Percentiles rank a stretch among this genome's conserved stretches.
phyloP scores from a whole-genome alignment of 306 rosid genomes.

The Chamaecrista fasciculata region DNA sequence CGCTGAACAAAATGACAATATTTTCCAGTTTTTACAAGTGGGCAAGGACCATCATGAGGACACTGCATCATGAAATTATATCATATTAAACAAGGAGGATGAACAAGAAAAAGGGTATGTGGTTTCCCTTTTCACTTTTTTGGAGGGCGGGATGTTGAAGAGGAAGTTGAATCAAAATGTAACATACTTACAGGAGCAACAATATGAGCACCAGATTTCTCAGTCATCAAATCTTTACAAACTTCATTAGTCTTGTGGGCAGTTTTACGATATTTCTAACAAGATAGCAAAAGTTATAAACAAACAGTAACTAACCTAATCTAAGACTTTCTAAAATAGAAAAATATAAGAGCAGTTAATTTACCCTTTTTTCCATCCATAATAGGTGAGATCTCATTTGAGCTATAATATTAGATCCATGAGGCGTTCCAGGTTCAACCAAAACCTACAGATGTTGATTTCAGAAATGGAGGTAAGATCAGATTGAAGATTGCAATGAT shows the following conservation, averaged over 20 bases:
- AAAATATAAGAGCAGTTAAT: neutral
- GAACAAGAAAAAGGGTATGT: neutral
- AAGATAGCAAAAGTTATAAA: constrained; percentile 17
- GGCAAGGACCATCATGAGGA: constrained; percentile 91
- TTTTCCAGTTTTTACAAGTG: constrained; percentile 75
- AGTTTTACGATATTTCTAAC: constrained; percentile 64
- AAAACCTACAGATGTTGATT: constrained; percentile 58
- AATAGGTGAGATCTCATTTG: constrained; percentile 92
- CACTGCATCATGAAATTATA: constrained; percentile 55
- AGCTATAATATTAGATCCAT: constrained; percentile 83
- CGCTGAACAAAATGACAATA: constrained; percentile 95
- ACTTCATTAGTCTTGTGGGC: constrained; percentile 38
- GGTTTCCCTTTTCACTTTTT: no score
- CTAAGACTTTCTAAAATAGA: neutral
- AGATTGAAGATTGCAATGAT: constrained; percentile 9
- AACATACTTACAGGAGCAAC: constrained; percentile 86
- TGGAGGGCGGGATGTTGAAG: neutral
- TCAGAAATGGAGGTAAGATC: constrained; percentile 22
- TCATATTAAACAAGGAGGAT: constrained; percentile 2
- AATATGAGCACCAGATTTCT: constrained; percentile 61
- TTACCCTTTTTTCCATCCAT: constrained; percentile 92
- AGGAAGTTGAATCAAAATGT: constrained; percentile 1
- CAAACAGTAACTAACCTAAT: constrained; percentile 14
- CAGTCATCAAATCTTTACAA: constrained; percentile 65
- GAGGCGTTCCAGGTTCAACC: constrained; percentile 94